These are phyloP conservation scores for Colletotrichum incanum DNA, from an alignment of 2,329 filamentous ascomycete species.

Conservation along the genomic window DNA sequence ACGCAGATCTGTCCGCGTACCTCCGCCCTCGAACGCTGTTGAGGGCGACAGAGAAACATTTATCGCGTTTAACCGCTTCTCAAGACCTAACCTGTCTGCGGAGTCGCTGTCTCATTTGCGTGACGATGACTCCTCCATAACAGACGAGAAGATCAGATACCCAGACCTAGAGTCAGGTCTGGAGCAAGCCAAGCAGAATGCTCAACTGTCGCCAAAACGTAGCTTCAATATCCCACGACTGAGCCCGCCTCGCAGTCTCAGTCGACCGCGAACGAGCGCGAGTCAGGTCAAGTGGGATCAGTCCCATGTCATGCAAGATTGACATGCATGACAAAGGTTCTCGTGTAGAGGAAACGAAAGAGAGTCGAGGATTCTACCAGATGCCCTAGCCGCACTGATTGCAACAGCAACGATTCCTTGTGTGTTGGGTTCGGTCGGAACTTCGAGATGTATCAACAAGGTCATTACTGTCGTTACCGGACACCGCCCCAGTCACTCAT, in stretches of 20 bases:
- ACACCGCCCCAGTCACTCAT: background rate
- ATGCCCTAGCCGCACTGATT: background rate
- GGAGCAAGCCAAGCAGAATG: slow-evolving; percentile 9
- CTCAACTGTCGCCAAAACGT: slow-evolving; percentile 4
- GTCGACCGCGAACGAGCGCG: slow-evolving; percentile 12
- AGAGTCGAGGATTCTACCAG: background rate
- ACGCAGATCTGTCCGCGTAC: slow-evolving; percentile 54
- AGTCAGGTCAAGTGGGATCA: slow-evolving; percentile 31
- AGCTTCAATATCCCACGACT: slow-evolving; percentile 28
- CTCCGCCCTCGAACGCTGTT: slow-evolving; percentile 58
- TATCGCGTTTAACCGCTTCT: slow-evolving; percentile 66
- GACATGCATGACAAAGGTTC: background rate
- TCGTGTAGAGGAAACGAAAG: background rate
- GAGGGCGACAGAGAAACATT: slow-evolving; percentile 56
- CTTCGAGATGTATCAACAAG: background rate
- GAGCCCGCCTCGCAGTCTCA: slow-evolving; percentile 10
- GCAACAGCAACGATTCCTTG: background rate
- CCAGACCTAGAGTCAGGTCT: slow-evolving; percentile 32
- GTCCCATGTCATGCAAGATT: slow-evolving; percentile 1
- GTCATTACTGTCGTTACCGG: background rate
- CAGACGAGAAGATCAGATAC: slow-evolving; percentile 24
- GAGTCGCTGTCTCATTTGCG: slow-evolving; percentile 13
- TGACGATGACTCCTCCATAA: slow-evolving; percentile 16
- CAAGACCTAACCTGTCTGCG: slow-evolving; percentile 49
- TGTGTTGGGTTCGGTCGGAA: background rate